These are phyloP conservation scores for Diplodia seriata DNA, from an alignment of 2,329 filamentous ascomycete genomes.

Conservation along the genomic window DNA sequence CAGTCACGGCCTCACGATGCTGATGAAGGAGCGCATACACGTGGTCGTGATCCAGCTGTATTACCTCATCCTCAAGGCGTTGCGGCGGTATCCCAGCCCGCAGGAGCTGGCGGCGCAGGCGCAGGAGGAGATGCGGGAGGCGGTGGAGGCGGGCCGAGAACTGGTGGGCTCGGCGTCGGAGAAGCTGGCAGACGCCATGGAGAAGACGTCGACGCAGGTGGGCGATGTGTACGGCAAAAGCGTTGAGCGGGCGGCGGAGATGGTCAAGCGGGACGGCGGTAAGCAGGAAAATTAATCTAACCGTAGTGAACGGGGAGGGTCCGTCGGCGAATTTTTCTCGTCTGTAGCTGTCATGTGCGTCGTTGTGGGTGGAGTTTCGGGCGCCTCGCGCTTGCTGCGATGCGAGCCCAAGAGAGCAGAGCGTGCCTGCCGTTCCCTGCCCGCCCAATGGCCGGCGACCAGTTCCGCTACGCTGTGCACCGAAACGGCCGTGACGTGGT, in stretches of 20 bases:
- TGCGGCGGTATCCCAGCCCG: slow-evolving; percentile 51
- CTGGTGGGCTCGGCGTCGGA: slow-evolving; percentile 41
- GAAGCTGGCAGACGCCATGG: slow-evolving; percentile 39
- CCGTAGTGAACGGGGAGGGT: slow-evolving; percentile 1
- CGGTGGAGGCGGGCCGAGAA: slow-evolving; percentile 41
- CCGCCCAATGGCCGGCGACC: neutral
- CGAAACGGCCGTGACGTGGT: neutral
- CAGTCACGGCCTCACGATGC: slow-evolving; percentile 84
- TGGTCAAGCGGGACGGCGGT: slow-evolving; percentile 13
- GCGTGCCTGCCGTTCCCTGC: neutral
- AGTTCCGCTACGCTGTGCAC: neutral
- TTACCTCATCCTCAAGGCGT: slow-evolving; percentile 65
- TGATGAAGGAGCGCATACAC: slow-evolving; percentile 81
- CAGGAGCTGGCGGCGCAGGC: slow-evolving; percentile 46
- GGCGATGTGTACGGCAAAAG: slow-evolving; percentile 41
- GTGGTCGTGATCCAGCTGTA: slow-evolving; percentile 74
- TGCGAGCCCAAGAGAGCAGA: neutral
- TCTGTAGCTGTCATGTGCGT: slow-evolving; percentile 19
- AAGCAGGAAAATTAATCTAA: slow-evolving; percentile 19
- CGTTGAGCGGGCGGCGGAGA: slow-evolving; percentile 35
- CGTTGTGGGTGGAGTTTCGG: neutral
- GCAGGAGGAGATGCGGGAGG: slow-evolving; percentile 40
- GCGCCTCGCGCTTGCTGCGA: neutral
- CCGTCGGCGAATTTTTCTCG: slow-evolving; percentile 22
- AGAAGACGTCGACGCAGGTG: slow-evolving; percentile 41